Conservation (phyloP, 352 stramenopile species). For the Globisporangium camurandrum region DNA sequence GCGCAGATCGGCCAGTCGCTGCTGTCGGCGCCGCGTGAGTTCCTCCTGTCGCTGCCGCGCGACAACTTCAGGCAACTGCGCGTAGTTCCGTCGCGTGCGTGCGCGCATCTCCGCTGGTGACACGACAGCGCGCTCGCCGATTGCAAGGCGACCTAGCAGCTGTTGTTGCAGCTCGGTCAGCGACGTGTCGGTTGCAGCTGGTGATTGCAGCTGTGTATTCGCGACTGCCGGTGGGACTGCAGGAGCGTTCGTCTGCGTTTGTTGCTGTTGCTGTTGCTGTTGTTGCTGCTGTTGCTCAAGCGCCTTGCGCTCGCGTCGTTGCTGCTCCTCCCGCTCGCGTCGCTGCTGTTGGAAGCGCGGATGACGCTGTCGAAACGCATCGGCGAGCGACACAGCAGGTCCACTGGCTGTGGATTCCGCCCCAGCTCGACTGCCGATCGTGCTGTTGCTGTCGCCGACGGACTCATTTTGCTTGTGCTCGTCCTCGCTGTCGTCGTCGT, state of each 20-base stretch:
- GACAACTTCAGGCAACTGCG: conserved; percentile 64
- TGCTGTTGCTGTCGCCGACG: conserved; percentile 8
- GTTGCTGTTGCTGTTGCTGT: conserved; percentile 7
- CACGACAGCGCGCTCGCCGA: conserved; percentile 43
- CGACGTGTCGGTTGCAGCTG: too few relatives aligned
- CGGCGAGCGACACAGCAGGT: conserved; percentile 30
- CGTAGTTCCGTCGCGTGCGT: conserved; percentile 52
- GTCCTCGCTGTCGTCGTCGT: conserved; percentile 13
- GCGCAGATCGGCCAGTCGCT: conserved; percentile 57
- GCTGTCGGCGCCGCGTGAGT: conserved; percentile 44
- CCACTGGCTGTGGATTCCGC: background rate
- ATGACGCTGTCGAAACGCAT: conserved; percentile 51
- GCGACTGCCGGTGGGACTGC: background rate
- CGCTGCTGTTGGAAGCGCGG: conserved; percentile 37
- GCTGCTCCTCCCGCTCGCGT: conserved; percentile 21
- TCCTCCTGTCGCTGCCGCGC: conserved; percentile 71
- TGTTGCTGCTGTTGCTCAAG: conserved; percentile 10
- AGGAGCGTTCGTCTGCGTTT: background rate
- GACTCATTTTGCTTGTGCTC: conserved; percentile 17
- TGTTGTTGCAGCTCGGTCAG: conserved; percentile 24
- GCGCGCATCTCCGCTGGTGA: conserved; percentile 62
- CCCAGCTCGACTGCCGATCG: background rate
- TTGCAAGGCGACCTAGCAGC: conserved; percentile 40
- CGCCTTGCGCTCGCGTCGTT: conserved; percentile 21
- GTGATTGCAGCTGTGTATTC: conserved; percentile 2